These are phyloP conservation scores for Fomitopsis pulvina DNA, from an alignment of 768 basidiomycete genomes.

Conservation along the genomic window DNA sequence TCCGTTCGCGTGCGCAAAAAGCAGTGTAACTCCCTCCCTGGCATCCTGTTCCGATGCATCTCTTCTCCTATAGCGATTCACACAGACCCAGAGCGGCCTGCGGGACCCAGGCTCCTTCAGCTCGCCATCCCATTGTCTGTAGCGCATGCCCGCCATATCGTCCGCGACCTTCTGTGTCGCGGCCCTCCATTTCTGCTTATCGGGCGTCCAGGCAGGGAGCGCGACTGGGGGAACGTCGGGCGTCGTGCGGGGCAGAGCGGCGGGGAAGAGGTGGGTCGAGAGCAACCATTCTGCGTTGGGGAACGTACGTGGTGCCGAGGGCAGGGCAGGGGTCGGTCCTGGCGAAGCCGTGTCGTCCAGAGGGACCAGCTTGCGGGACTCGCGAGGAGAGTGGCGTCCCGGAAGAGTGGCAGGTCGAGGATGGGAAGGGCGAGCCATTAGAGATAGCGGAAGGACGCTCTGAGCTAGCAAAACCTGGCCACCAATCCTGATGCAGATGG, in stretches of 20 bases:
- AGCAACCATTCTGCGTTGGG: slow-evolving; percentile 31
- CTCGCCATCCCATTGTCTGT: slow-evolving; percentile 22
- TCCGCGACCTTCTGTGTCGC: slow-evolving; percentile 18
- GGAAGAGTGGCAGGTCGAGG: neutral
- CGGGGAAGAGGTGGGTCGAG: slow-evolving; percentile 50
- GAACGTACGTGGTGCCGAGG: slow-evolving; percentile 31
- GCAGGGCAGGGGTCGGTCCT: slow-evolving; percentile 26
- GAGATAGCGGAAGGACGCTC: no score
- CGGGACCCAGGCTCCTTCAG: slow-evolving; percentile 16
- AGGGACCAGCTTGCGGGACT: neutral
- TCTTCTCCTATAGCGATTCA: slow-evolving; percentile 61
- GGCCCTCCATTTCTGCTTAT: slow-evolving; percentile 26
- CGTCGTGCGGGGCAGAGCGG: slow-evolving; percentile 43
- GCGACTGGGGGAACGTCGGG: slow-evolving; percentile 33
- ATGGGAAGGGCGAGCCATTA: neutral
- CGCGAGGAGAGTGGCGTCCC: neutral
- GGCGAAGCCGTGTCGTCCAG: neutral
- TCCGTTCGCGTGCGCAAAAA: slow-evolving; percentile 82
- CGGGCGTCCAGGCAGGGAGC: slow-evolving; percentile 23
- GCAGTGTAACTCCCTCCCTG: slow-evolving; percentile 54
- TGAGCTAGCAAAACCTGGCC: no score
- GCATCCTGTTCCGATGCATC: slow-evolving; percentile 15
- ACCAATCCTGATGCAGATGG: no score
- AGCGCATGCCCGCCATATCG: slow-evolving; percentile 26
- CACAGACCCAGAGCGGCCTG: slow-evolving; percentile 56